Base-by-base conservation (phyloP, 1,139 yeast species). In the Torulaspora globosa region DNA sequence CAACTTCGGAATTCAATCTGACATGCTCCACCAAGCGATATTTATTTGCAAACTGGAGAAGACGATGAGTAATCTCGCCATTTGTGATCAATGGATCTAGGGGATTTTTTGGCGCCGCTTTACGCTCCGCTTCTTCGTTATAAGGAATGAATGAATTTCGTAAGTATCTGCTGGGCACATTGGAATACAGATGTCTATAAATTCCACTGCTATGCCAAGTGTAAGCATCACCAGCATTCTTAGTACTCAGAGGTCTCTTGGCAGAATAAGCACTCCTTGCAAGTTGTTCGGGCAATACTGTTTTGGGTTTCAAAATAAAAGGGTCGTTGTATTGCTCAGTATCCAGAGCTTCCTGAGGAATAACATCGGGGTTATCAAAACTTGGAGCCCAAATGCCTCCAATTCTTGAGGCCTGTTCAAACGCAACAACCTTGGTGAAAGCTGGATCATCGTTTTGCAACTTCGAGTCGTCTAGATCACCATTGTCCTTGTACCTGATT, bases 21-120 rank as follows among this genome's bases (percentile, higher is more conserved):
- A 47, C 41, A 23, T 47, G 32, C 7, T 36, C 35, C 11, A 18
- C 37, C 9, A 53, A 40, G 8, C 39, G 16, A 32, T 36, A 36
- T 32, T 32, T 31, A 11, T 43, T 32, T 10, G 45, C 40, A 32
- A 53, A 53, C 9, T 57, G 51, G 43, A 71, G 50, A 44, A 74
- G 54, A 26, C 43, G 39, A 12, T 57, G 44, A 8, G 66, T 55
- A 43, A 76, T 60, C 52, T 75, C 74, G 40, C 60, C 62, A 44
- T 66, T 72, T 5, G 76, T 65, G 55, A 72, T 58, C 48, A 77
- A 70, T 6, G 77, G 76, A 48, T 67, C 66, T 16, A 72, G 64
- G n/a, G 35, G 39, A 48, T 67, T 54, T 9, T 28, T 51, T 42
- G n/a, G 23, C 1, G 38, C 23, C n/a, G 26, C 32, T 21, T 39